Evolutionary conservation across 257 asterid species (phyloP).

Genomic region (Solanum clarkiae): DNA sequence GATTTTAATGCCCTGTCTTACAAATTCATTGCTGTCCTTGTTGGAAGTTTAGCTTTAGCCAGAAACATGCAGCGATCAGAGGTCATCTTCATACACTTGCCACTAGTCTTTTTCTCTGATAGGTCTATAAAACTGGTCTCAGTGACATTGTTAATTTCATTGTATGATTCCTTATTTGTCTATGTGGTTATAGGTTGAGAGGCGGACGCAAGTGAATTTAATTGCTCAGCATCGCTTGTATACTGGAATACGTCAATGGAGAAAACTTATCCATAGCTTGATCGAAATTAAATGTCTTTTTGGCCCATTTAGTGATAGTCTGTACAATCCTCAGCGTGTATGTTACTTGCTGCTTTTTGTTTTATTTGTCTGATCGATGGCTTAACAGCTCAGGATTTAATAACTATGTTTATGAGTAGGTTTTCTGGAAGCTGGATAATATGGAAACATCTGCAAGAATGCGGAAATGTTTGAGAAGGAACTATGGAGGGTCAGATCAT

Average conservation of each 20-base stretch:
- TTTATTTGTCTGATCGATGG: conserved; percentile 11
- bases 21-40: conserved; percentile 89
- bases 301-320: conserved; percentile 62
- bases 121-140: not conserved
- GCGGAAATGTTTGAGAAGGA: conserved; percentile 78
- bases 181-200: conserved; percentile 62
- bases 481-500: conserved; percentile 86
- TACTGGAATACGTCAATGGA: conserved; percentile 95
- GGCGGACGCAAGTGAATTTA: conserved; percentile 78
- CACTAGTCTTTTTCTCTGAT: not conserved
- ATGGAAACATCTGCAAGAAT: conserved; percentile 93
- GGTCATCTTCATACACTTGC: conserved; percentile 28
- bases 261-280: conserved; percentile 86
- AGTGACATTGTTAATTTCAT: not conserved
- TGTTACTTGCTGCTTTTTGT: conserved; percentile 11
- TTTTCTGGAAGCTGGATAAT: conserved; percentile 89
- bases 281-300: conserved; percentile 78
- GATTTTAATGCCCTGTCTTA: conserved; percentile 87
- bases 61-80: conserved; percentile 97
- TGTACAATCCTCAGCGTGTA: conserved; percentile 70
- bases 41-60: conserved; percentile 96
- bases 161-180: not conserved
- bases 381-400: conserved; percentile 4
- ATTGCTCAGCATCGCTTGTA: conserved; percentile 59
- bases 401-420: conserved; percentile 31